Base-by-base conservation (phyloP, 1,284 basidiomycete species). In the Termitomyces sp. region DNA sequence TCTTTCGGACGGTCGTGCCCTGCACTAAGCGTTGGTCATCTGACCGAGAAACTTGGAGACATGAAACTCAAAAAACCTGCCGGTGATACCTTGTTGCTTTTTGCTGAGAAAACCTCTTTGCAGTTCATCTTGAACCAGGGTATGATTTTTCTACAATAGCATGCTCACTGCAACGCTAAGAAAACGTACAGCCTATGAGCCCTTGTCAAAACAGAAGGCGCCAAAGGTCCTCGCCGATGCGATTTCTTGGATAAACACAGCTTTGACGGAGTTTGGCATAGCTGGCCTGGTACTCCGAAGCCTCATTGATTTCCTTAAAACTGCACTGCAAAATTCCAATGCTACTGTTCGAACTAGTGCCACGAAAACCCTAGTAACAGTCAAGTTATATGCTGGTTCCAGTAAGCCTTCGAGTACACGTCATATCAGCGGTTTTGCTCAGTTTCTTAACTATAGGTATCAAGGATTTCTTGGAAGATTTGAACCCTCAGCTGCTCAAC, bases 171-270 rank as follows among this genome's bases (percentile, higher is more conserved):
- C 17, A 33, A 31, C 50, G 36, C 58, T 57, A 36, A 62, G 50
- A 51, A 9, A 26, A 44, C 57, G 56, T 55, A 61, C 61, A 96
- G 94, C 86, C 0, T 98, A 96, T 67, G 95, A 97, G 21, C 85
- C 94, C 0, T 74, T 98, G 63, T 81, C 83, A 13, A 97, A 94
- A 70, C 93, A 94, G 68, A 99, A 99, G 69, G 97, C 97, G 0
- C 96, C 96, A 0, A 99, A 99, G 72, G 93, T 95, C 28, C 81
- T 98, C 38, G 94, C 95, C 0, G 97, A 99, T 68, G 88, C 94
- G 0, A 70, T 98, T 45, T 73, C 79, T 19, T 99, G 96, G 94
- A 83, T 98, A 55, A 94, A 96, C 58, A 82, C 86, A 54, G 86
- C 90, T 10, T 71, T 99, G 28, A 79, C 79, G n/a, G 97, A 98